These are phyloP conservation scores for Psilocybe sp. DNA, from an alignment of 768 basidiomycete species.

Conservation along the genomic window DNA sequence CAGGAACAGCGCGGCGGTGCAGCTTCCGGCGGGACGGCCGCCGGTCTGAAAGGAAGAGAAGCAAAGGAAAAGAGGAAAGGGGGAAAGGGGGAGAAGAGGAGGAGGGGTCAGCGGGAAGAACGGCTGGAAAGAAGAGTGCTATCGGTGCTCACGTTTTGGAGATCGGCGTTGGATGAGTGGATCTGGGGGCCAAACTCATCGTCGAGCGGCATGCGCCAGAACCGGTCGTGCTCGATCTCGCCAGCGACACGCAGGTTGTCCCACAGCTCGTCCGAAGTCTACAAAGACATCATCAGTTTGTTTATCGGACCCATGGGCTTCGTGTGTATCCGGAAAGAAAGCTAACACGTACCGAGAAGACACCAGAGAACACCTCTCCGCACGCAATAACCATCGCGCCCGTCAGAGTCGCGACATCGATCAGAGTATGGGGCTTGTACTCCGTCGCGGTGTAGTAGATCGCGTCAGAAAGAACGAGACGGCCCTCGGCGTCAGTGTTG, in stretches of 20 bases:
- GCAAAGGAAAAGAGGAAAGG: not conserved
- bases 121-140: no score
- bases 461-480: slow-evolving; percentile 78
- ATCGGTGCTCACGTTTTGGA: slow-evolving; percentile 63
- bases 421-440: slow-evolving; percentile 77
- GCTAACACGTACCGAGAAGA: slow-evolving; percentile 60
- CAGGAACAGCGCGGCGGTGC: slow-evolving; percentile 86
- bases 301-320: no score
- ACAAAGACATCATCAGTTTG: no score
- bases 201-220: slow-evolving; percentile 91
- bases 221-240: slow-evolving; percentile 71
- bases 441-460: slow-evolving; percentile 77
- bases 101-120: not conserved
- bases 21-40: slow-evolving; percentile 67
- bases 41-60: slow-evolving; percentile 46
- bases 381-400: slow-evolving; percentile 72
- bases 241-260: slow-evolving; percentile 64
- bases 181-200: slow-evolving; percentile 81
- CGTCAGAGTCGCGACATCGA: slow-evolving; percentile 88
- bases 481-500: slow-evolving; percentile 85
- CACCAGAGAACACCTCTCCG: slow-evolving; percentile 75
- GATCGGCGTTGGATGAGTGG: slow-evolving; percentile 72
- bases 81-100: not conserved
- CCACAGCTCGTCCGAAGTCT: slow-evolving; percentile 81
- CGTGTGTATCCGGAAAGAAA: no score